These are phyloP conservation scores for Paracamarosporium sp. DNA, from an alignment of 2,329 filamentous ascomycete genomes.

Conservation along the genomic window DNA sequence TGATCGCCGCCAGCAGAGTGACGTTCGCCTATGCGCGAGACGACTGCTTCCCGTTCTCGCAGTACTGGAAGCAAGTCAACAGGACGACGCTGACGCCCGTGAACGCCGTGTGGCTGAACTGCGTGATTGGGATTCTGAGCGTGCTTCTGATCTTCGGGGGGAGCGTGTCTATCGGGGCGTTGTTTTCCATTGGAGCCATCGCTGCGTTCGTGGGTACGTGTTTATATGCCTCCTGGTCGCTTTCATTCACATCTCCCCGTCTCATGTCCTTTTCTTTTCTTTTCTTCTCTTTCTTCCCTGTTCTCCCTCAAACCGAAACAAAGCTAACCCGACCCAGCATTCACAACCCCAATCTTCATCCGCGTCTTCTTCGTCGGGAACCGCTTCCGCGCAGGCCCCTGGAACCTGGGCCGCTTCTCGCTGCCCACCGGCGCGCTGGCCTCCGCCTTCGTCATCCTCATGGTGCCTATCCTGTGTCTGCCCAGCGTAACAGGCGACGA, in stretches of 20 bases:
- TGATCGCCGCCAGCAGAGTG: slow-evolving; percentile 71
- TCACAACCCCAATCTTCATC: slow-evolving; percentile 65
- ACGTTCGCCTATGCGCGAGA: slow-evolving; percentile 78
- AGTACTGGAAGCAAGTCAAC: slow-evolving; percentile 67
- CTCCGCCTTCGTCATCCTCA: slow-evolving; percentile 66
- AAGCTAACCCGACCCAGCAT: slow-evolving; percentile 41
- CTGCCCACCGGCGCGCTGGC: slow-evolving; percentile 64
- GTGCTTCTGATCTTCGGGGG: slow-evolving; percentile 72
- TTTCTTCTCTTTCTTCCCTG: neutral
- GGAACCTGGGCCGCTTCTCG: slow-evolving; percentile 69
- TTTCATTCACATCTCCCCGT: no score
- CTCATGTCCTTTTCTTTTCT: no score
- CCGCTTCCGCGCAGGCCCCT: slow-evolving; percentile 70
- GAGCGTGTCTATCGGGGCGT: slow-evolving; percentile 66
- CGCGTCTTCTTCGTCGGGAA: slow-evolving; percentile 66
- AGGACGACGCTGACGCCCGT: slow-evolving; percentile 68
- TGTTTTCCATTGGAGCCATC: slow-evolving; percentile 75
- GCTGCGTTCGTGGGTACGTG: slow-evolving; percentile 65
- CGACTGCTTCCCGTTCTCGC: slow-evolving; percentile 69
- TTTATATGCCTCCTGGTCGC: no score
- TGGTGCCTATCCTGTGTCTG: slow-evolving; percentile 73
- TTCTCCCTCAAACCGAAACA: neutral
- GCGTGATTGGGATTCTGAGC: slow-evolving; percentile 63
- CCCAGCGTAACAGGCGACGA: slow-evolving; percentile 64
- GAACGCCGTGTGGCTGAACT: slow-evolving; percentile 74